Base-by-base conservation (phyloP, 345 rosid genomes). In the Aurinia saxatilis region DNA sequence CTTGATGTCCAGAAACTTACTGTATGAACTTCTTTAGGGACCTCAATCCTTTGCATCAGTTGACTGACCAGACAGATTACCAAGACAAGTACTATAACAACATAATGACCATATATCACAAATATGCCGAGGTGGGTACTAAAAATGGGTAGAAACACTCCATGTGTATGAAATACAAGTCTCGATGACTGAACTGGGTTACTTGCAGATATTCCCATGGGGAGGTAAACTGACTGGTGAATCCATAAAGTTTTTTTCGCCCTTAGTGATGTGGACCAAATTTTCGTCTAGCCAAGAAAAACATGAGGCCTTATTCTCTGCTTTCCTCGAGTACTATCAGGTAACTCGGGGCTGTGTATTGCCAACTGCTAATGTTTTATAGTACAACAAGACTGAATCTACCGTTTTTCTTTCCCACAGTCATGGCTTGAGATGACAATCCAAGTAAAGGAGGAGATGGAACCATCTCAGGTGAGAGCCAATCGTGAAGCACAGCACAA, bases 161-260 rank as follows among this genome's bases (percentile, higher is more conserved):
- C 51, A 12, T 15, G 41, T 67, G 35, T 19, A 11, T 23, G 57
- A 50, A 19, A 8, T 15, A 50, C 10, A 45, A 31, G 3, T 63
- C 39, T 52, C 18, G 59, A 60, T 60, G 60, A 76, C 75, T 73
- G 74, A 80, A 72, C 63, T 67, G 66, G 73, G 65, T 71, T 78
- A 72, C 71, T 21, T 84, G 86, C 85, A 92, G 98, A 79, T 80
- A 72, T 85, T 92, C 52, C 93, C 93, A 11, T 92, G 98, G 98
- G 98, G 98, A 66, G 98, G 98, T 29, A 86, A 87, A 75, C 79
- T 92, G 60, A 89, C 98, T 0, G 81, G 87, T 37, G 98, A 92
- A 69, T 92, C 96, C 17, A 67, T 89, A 40, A 79, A 78, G 70
- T 63, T 17, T 40, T 67, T 71, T 35, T 71, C 75, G 0, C 75